Evolutionary conservation across 345 rosid species (phyloP).

Genomic region (Crucihimalaya himalaica): DNA sequence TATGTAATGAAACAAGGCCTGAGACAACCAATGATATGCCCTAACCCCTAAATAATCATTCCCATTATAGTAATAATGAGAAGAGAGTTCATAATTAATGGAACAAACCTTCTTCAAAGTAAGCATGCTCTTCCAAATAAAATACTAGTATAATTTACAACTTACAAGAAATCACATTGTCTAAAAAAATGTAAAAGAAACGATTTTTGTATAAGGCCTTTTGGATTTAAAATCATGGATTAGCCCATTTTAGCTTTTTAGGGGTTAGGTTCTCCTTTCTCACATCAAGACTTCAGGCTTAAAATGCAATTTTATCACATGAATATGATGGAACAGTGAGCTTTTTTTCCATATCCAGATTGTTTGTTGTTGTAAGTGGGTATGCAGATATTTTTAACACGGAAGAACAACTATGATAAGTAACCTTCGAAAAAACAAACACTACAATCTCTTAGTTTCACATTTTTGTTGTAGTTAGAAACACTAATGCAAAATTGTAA

Average conservation of each 20-base stretch:
- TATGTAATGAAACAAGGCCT: slow-evolving; percentile 18
- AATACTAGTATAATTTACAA: neutral
- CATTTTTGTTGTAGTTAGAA: neutral
- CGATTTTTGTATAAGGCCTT: neutral
- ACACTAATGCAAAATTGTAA: neutral
- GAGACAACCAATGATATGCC: slow-evolving; percentile 20
- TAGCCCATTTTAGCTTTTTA: neutral
- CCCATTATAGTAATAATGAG: neutral
- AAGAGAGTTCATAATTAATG: slow-evolving; percentile 9
- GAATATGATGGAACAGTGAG: neutral
- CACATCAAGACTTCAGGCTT: neutral
- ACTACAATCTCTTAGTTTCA: neutral
- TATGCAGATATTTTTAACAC: neutral
- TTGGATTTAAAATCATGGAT: neutral
- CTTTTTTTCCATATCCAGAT: neutral
- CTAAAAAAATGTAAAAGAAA: too few relatives aligned
- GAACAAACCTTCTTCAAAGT: slow-evolving; percentile 8
- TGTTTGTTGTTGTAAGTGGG: neutral
- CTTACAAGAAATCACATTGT: neutral
- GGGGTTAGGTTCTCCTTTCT: neutral
- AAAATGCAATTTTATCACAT: neutral
- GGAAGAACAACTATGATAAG: neutral
- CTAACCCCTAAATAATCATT: slow-evolving; percentile 3
- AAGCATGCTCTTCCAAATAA: slow-evolving; percentile 22
- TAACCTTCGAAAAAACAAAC: neutral